phyloP scores from a whole-genome alignment of 2,329 filamentous ascomycete species.

The Ascochyta fabae region DNA sequence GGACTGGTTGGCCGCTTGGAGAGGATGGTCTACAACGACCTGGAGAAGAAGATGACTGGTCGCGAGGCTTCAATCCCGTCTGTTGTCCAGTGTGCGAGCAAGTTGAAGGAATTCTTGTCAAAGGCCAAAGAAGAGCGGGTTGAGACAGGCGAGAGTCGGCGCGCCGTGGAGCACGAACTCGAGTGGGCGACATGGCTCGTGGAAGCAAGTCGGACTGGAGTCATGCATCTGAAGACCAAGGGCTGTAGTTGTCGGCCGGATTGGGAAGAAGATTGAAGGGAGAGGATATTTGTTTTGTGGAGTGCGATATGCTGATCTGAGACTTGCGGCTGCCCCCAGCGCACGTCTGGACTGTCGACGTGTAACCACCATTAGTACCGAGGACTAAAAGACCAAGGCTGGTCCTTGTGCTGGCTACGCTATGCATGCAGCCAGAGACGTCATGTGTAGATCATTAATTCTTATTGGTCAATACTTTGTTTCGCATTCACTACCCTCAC shows the following conservation, averaged over 20 bases:
- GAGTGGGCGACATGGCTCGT: slow-evolving; percentile 42
- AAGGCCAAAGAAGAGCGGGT: slow-evolving; percentile 24
- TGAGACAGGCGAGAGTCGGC: slow-evolving; percentile 30
- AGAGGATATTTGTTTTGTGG: background rate
- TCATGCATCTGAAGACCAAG: slow-evolving; percentile 38
- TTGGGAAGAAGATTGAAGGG: slow-evolving; percentile 26
- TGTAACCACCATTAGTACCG: background rate
- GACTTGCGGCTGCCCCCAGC: background rate
- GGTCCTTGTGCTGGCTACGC: slow-evolving; percentile 15
- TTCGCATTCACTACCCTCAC: background rate
- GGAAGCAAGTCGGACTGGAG: slow-evolving; percentile 29
- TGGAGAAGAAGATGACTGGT: background rate
- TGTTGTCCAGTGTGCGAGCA: slow-evolving; percentile 19
- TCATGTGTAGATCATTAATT: slow-evolving; percentile 7
- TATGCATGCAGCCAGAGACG: slow-evolving; percentile 5
- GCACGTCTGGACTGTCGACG: background rate
- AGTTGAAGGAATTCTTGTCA: slow-evolving; percentile 27
- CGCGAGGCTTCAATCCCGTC: background rate
- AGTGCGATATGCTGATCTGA: background rate
- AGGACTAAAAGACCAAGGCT: slow-evolving; percentile 11
- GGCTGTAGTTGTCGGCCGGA: slow-evolving; percentile 36
- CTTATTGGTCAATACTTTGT: slow-evolving; percentile 4
- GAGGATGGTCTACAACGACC: slow-evolving; percentile 9
- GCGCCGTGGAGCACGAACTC: slow-evolving; percentile 35
- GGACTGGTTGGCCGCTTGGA: slow-evolving; percentile 16